Evolutionary conservation across 345 rosid species (phyloP), one percentile per base, ranked within the genome.

Genomic region (Lepidium aucheri): DNA sequence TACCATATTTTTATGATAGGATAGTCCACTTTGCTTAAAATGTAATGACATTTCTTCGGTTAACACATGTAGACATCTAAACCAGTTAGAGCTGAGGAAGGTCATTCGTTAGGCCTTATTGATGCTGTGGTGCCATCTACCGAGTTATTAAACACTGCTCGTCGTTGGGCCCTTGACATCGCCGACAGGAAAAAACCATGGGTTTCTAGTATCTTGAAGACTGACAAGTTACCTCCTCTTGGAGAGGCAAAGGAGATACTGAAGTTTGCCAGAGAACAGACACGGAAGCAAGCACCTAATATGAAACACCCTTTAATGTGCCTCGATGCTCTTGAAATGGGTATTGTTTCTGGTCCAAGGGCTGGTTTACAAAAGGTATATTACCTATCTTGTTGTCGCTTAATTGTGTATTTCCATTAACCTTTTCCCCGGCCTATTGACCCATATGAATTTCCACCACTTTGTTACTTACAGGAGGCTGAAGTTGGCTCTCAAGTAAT

Each of bases 231-330:
- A 67, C 92, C 86, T 68, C 68, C 99, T 51, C 91, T 90, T 65
- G 91, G 89, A 35, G 97, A 94, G 72, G 96, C 96, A 55, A 83
- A 89, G 77, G 89, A 94, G 74, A 90, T 88, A 72, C 75, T 90
- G 76, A 85, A 81, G 62, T 88, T 90, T 84, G 97, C 83, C 6
- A 85, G 89, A 77, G 84, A 69, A 22, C 91, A 94, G 72, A 79
- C 84, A 42, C 83, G 66, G 44, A 90, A 78, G 77, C 90, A 46
- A 67, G 95, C 97, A 63, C 99, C 95, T 9, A 86, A 90, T 75
- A 73, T 90, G 59, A 82, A 67, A 56, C 96, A 94, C 65, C 99
- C 97, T n/a, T 44, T 88, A 49, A 85, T 84, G 78, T 90, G 97
- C 81, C 88, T 90, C 55, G 89, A 90, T 45, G 86, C 79, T 55